Conservation (phyloP, 1,139 yeast genomes). For the Kurtzmaniella natalensis region DNA sequence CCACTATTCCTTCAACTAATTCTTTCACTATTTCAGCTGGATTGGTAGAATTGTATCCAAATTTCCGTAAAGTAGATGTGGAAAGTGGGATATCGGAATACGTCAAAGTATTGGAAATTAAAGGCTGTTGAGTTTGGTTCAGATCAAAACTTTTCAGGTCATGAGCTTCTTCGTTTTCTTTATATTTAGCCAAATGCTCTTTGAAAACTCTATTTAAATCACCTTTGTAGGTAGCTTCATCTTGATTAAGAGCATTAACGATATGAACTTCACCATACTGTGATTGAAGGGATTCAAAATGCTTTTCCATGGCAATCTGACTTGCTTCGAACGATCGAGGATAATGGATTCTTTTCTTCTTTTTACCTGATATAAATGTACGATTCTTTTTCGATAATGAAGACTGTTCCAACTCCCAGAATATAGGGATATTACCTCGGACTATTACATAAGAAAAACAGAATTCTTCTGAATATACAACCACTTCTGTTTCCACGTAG, state of each 20-base stretch:
- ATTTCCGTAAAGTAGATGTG: constrained; percentile 29
- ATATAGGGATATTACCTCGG: constrained; percentile 67
- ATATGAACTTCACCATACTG: constrained; percentile 64
- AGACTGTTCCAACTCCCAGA: constrained; percentile 56
- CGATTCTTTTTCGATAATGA: constrained; percentile 21
- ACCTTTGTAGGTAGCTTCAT: constrained; percentile 32
- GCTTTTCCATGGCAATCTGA: constrained; percentile 60
- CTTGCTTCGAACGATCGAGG: constrained; percentile 61
- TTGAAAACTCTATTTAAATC: constrained; percentile 26
- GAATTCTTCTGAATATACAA: constrained; percentile 48
- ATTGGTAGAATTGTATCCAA: constrained; percentile 33
- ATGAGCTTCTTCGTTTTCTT: constrained; percentile 2
- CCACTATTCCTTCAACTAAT: constrained; percentile 46
- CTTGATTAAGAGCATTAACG: constrained; percentile 48
- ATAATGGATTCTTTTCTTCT: constrained; percentile 43
- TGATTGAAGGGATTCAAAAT: constrained; percentile 52
- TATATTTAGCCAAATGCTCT: constrained; percentile 28
- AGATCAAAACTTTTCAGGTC: background rate
- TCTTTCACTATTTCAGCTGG: constrained; percentile 36
- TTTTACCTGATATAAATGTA: constrained; percentile 34
- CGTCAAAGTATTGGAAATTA: constrained; percentile 11
- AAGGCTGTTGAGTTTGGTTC: background rate
- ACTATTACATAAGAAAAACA: constrained; percentile 57
- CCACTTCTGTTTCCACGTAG: constrained; percentile 62
- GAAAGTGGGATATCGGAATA: constrained; percentile 33